Evolutionary conservation across 2,329 filamentous ascomycete genomes (phyloP).

Genomic region (Pseudogymnoascus sp.): DNA sequence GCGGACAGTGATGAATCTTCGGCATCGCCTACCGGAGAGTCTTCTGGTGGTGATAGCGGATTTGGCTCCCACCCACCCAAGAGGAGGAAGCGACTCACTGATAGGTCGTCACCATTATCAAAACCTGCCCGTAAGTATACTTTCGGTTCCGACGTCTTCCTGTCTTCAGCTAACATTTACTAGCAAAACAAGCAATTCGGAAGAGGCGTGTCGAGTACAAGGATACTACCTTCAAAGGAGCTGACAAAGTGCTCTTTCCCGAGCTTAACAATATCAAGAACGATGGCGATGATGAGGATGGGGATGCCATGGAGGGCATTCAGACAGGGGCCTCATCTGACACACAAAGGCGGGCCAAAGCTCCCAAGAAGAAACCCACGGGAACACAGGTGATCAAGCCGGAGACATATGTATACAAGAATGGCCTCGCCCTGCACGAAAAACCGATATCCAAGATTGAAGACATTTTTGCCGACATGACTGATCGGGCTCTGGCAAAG

Average conservation of each 20-base stretch:
- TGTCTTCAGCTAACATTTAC: not conserved
- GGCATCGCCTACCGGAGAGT: not conserved
- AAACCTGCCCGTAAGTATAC: not conserved
- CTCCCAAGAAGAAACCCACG: not conserved
- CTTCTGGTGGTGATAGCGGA: not conserved
- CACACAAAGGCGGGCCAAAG: not conserved
- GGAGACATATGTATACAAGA: constrained; percentile 10
- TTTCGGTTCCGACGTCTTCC: not conserved
- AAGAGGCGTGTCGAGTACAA: not conserved
- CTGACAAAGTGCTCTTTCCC: not conserved
- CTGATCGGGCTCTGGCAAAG: not conserved
- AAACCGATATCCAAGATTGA: constrained; percentile 12
- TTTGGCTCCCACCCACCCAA: not conserved
- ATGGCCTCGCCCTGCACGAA: constrained; percentile 13
- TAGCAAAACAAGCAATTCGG: not conserved
- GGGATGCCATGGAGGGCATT: not conserved
- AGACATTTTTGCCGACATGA: constrained; percentile 15
- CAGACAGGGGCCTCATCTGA: not conserved
- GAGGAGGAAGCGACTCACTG: not conserved
- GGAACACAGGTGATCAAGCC: not conserved
- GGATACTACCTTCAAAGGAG: not conserved
- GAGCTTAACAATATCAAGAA: constrained; percentile 1
- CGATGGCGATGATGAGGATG: not conserved
- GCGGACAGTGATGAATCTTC: not conserved
- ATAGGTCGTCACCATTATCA: not conserved